A percentile compares a stretch with the other conserved stretches of the same genome.
phyloP scores from a whole-genome alignment of 176 grass and related monocot species.

The Guadua angustifolia region DNA sequence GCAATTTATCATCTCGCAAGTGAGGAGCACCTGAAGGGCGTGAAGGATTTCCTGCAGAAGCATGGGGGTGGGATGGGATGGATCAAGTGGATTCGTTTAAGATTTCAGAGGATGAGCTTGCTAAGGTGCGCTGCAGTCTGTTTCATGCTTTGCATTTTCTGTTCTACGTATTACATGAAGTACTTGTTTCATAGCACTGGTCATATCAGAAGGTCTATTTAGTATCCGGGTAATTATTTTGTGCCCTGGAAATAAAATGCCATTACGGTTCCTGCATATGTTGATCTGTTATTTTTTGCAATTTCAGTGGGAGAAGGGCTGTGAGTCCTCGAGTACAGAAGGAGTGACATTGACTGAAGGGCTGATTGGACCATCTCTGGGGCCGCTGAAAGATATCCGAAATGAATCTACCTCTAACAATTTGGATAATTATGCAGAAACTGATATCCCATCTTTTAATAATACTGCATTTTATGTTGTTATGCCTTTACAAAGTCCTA shows the following conservation, averaged over 20 bases:
- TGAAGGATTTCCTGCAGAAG: slow-evolving; percentile 77
- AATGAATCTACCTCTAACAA: slow-evolving; percentile 67
- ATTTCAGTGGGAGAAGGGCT: slow-evolving; percentile 91
- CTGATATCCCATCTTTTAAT: slow-evolving; percentile 61
- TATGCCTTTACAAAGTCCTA: slow-evolving; percentile 99
- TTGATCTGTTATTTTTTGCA: slow-evolving; percentile 18
- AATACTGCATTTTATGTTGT: slow-evolving; percentile 74
- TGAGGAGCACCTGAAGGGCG: slow-evolving; percentile 56
- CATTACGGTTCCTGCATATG: slow-evolving; percentile 7
- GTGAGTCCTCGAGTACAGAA: slow-evolving; percentile 53
- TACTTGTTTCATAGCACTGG: neutral
- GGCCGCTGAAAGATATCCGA: slow-evolving; percentile 86
- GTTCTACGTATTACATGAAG: neutral
- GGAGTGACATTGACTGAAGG: slow-evolving; percentile 33
- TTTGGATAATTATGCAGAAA: slow-evolving; percentile 74
- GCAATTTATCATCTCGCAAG: slow-evolving; percentile 75
- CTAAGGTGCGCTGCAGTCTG: slow-evolving; percentile 56
- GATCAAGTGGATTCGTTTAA: slow-evolving; percentile 68
- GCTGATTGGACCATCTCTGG: slow-evolving; percentile 49
- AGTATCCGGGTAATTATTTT: neutral
- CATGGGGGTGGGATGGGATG: slow-evolving; percentile 66
- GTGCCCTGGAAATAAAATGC: slow-evolving; percentile 36
- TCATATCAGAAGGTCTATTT: neutral
- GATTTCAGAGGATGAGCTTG: slow-evolving; percentile 65
- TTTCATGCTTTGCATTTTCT: slow-evolving; percentile 23